These are phyloP conservation scores for Saturnispora kantuleensis DNA, from an alignment of 805 yeast genomes.

Conservation along the genomic window DNA sequence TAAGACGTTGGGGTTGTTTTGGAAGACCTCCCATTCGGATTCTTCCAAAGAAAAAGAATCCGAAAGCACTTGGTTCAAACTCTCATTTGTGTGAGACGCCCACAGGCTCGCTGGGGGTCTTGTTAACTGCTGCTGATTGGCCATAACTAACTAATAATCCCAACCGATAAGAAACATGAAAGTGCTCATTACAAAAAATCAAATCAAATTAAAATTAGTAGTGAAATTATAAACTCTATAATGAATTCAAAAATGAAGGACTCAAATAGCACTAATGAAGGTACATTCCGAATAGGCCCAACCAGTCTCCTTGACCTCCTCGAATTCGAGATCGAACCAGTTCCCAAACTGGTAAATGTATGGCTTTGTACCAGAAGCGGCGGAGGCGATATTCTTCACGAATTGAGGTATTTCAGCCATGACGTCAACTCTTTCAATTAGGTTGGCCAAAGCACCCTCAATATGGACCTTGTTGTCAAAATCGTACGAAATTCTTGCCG, in stretches of 20 bases:
- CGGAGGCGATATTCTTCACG: constrained; percentile 86
- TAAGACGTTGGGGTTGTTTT: constrained; percentile 1
- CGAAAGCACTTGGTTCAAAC: too few relatives aligned
- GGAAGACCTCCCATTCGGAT: neutral
- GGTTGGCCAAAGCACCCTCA: constrained; percentile 46
- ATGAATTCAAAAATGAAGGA: constrained; percentile 6
- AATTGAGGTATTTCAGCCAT: constrained; percentile 95
- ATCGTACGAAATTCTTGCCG: constrained; percentile 52
- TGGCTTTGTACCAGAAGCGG: constrained; percentile 95
- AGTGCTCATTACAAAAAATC: neutral
- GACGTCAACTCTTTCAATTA: constrained; percentile 90
- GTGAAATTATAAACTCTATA: too few relatives aligned
- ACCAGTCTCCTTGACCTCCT: constrained; percentile 48
- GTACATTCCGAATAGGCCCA: constrained; percentile 72
- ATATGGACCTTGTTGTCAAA: constrained; percentile 36
- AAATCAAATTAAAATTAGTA: constrained; percentile 5
- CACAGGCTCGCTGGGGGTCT: neutral
- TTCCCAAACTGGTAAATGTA: constrained; percentile 87
- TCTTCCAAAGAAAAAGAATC: too few relatives aligned
- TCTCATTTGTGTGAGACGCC: neutral
- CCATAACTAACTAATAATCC: neutral
- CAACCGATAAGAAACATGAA: too few relatives aligned
- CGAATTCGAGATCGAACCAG: constrained; percentile 33
- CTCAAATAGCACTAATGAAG: constrained; percentile 41
- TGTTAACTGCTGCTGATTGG: constrained; percentile 1